phyloP scores from a whole-genome alignment of 2,329 filamentous ascomycete species.

The Colletotrichum filicis region DNA sequence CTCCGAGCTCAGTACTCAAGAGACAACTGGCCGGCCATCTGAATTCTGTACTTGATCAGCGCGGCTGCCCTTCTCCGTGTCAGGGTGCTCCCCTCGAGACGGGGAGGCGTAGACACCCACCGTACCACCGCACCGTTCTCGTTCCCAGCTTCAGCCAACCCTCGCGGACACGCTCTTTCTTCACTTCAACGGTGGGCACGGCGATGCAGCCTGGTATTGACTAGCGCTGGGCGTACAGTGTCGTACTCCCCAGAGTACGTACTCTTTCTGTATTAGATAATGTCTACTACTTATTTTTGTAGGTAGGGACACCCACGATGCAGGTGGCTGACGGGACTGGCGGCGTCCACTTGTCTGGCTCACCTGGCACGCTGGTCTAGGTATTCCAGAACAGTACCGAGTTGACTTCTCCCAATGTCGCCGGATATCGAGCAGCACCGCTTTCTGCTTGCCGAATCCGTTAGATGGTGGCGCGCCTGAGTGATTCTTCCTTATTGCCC shows the following conservation, averaged over 20 bases:
- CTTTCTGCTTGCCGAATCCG: background rate
- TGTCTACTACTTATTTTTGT: background rate
- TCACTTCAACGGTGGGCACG: constrained; percentile 3
- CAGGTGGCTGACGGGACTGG: background rate
- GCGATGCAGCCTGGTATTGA: background rate
- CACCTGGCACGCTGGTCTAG: too few species aligned
- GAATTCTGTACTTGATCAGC: constrained; percentile 12
- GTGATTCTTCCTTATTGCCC: background rate
- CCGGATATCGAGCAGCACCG: background rate
- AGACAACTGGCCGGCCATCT: constrained; percentile 15
- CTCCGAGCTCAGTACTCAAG: constrained; percentile 11
- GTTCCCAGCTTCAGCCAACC: background rate
- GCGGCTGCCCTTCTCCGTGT: constrained; percentile 18
- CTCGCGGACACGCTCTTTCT: constrained; percentile 4
- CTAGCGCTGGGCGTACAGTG: constrained; percentile 29
- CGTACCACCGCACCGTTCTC: background rate
- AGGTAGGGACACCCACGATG: background rate
- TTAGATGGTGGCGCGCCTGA: background rate
- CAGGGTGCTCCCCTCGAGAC: constrained; percentile 18
- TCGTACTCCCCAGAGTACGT: constrained; percentile 1
- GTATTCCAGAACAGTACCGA: too few species aligned
- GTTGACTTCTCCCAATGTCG: background rate
- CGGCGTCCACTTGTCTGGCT: background rate
- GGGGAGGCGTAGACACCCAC: constrained; percentile 18
- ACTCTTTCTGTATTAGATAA: background rate